These are phyloP conservation scores for Paramyrothecium sp. DNA, from an alignment of 2,329 filamentous ascomycete species.

Conservation along the genomic window DNA sequence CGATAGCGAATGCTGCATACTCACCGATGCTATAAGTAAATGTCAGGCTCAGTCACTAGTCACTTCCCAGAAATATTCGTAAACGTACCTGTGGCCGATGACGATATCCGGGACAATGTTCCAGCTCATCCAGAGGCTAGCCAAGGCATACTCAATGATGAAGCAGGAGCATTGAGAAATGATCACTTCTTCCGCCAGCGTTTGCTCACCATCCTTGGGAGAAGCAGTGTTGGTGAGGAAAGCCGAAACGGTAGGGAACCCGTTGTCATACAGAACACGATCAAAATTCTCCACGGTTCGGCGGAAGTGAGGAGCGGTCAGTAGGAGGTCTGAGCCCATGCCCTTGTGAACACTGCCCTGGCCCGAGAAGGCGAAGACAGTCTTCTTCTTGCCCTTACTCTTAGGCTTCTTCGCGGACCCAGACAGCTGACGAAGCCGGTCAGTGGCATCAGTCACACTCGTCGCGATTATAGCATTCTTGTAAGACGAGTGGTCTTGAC, in stretches of 20 bases:
- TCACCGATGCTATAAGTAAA: conserved; percentile 18
- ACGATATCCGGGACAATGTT: conserved; percentile 16
- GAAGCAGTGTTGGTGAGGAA: background rate
- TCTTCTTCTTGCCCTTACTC: conserved; percentile 9
- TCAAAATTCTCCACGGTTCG: conserved; percentile 1
- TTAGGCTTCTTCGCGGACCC: background rate
- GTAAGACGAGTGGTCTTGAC: conserved; percentile 8
- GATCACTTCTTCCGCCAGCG: conserved; percentile 10
- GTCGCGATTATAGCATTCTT: conserved; percentile 11
- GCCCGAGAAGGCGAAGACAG: conserved; percentile 31
- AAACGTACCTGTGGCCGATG: conserved; percentile 18
- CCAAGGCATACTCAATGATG: conserved; percentile 26
- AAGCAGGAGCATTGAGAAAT: conserved; percentile 25
- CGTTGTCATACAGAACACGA: background rate
- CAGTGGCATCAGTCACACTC: conserved; percentile 3
- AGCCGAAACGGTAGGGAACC: background rate
- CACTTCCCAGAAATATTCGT: conserved; percentile 1
- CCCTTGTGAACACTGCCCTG: conserved; percentile 28
- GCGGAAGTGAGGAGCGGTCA: conserved; percentile 22
- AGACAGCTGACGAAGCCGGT: background rate
- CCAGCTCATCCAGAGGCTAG: conserved; percentile 23
- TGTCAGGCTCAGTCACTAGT: background rate
- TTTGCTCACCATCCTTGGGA: background rate
- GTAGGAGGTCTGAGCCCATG: conserved; percentile 26
- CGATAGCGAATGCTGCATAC: conserved; percentile 18